Conservation (phyloP, 2,329 filamentous ascomycete species). For the Bimuria novae-zelandiae region DNA sequence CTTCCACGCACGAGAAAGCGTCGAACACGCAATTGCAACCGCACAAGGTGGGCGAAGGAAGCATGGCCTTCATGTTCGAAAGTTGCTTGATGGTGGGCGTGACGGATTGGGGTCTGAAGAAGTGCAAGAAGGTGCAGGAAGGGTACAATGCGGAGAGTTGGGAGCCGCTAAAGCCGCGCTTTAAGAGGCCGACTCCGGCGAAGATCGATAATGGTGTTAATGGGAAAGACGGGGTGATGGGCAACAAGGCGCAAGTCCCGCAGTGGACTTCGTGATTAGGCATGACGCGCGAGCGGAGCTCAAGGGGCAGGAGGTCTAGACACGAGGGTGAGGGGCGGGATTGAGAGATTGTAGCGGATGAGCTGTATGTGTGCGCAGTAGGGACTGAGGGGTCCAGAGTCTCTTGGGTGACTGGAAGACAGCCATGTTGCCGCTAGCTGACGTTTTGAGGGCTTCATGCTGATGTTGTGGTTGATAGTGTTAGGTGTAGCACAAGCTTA, state of each 20-base stretch:
- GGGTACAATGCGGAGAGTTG: slow-evolving; percentile 83
- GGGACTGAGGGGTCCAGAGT: too few species aligned
- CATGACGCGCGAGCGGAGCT: too few species aligned
- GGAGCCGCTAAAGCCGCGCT: slow-evolving; percentile 59
- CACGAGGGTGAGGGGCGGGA: too few species aligned
- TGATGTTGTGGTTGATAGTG: too few species aligned
- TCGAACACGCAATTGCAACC: slow-evolving; percentile 60
- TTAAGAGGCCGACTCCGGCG: slow-evolving; percentile 37
- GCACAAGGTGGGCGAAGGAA: slow-evolving; percentile 64
- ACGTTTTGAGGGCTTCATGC: too few species aligned
- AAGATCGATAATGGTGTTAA: slow-evolving; percentile 35
- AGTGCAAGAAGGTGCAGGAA: slow-evolving; percentile 71
- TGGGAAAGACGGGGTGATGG: slow-evolving; percentile 20
- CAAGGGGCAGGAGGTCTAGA: too few species aligned
- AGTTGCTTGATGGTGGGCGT: slow-evolving; percentile 71
- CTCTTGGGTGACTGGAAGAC: too few species aligned
- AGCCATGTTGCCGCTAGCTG: too few species aligned
- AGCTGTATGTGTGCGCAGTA: too few species aligned
- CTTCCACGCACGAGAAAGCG: slow-evolving; percentile 62
- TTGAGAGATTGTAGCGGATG: too few species aligned
- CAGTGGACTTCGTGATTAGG: slow-evolving; percentile 26
- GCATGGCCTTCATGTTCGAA: slow-evolving; percentile 72
- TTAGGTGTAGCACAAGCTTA: too few species aligned
- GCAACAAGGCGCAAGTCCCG: slow-evolving; percentile 30
- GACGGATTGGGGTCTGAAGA: slow-evolving; percentile 72